Evolutionary conservation across 2,329 filamentous ascomycete genomes (phyloP).

Genomic region (Colletotrichum costaricense): DNA sequence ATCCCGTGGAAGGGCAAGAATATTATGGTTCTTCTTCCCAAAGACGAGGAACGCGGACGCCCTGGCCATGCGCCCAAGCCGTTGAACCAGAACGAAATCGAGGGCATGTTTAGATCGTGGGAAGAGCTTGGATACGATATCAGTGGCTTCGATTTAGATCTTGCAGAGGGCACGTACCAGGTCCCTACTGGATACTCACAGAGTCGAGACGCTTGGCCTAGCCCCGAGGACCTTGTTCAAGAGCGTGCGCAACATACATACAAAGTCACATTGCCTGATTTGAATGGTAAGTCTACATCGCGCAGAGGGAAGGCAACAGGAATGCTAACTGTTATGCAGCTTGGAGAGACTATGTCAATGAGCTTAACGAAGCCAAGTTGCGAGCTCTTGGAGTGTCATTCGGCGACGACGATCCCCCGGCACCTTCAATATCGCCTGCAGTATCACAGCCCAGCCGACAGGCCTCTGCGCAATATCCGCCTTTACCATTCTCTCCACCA

Average conservation of each 20-base stretch:
- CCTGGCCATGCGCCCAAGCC: constrained; percentile 65
- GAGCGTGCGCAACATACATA: constrained; percentile 66
- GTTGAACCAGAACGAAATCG: constrained; percentile 65
- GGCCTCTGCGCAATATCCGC: constrained; percentile 79
- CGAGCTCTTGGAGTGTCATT: constrained; percentile 89
- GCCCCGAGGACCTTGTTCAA: constrained; percentile 65
- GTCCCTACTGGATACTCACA: constrained; percentile 62
- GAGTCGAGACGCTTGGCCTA: constrained; percentile 77
- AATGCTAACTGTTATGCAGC: constrained; percentile 48
- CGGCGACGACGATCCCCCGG: constrained; percentile 77
- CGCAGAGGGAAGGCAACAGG: not conserved
- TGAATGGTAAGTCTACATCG: constrained; percentile 61
- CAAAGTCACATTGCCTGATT: constrained; percentile 76
- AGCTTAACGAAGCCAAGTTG: constrained; percentile 90
- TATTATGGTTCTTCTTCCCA: constrained; percentile 76
- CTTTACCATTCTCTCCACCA: constrained; percentile 85
- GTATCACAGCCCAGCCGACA: constrained; percentile 72
- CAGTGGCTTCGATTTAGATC: constrained; percentile 73
- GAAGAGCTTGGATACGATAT: constrained; percentile 77
- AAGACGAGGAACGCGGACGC: constrained; percentile 73
- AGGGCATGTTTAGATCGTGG: constrained; percentile 73
- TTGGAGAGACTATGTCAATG: constrained; percentile 82
- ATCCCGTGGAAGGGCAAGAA: constrained; percentile 81
- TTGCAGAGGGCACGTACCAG: constrained; percentile 27
- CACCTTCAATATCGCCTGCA: constrained; percentile 74